phyloP scores from a whole-genome alignment of 2,329 filamentous ascomycete genomes.

The Sordariomycetes sp. region DNA sequence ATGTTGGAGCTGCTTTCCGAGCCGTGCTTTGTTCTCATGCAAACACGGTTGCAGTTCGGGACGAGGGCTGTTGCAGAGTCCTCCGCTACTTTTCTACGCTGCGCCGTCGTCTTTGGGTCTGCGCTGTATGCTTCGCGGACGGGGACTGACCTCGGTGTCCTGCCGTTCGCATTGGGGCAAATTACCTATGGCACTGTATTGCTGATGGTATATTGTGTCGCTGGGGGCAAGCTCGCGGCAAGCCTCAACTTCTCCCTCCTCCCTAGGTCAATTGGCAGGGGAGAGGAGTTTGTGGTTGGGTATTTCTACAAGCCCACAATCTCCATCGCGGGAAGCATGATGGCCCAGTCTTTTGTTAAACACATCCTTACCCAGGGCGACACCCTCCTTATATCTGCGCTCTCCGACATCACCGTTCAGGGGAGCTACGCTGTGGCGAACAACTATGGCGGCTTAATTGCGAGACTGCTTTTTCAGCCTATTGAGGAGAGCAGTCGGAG shows the following conservation, averaged over 20 bases:
- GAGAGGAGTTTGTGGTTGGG: slow-evolving; percentile 34
- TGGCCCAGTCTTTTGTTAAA: slow-evolving; percentile 82
- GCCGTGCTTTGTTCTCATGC: slow-evolving; percentile 81
- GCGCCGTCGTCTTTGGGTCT: slow-evolving; percentile 60
- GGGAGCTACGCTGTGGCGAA: slow-evolving; percentile 88
- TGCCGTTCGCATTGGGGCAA: slow-evolving; percentile 87
- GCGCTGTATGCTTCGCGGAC: slow-evolving; percentile 50
- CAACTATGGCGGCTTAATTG: slow-evolving; percentile 87
- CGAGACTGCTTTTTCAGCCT: slow-evolving; percentile 85
- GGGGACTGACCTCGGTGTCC: slow-evolving; percentile 54
- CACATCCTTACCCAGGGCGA: slow-evolving; percentile 93
- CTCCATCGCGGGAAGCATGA: slow-evolving; percentile 69
- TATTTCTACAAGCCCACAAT: slow-evolving; percentile 65
- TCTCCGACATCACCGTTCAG: slow-evolving; percentile 72
- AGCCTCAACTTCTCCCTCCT: slow-evolving; percentile 61
- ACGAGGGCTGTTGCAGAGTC: slow-evolving; percentile 77
- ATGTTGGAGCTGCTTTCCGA: slow-evolving; percentile 74
- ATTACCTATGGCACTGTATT: slow-evolving; percentile 64
- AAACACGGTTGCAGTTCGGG: slow-evolving; percentile 71
- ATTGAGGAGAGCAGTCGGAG: slow-evolving; percentile 89
- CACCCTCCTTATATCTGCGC: slow-evolving; percentile 71
- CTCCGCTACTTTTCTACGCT: slow-evolving; percentile 69
- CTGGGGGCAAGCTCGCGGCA: slow-evolving; percentile 47
- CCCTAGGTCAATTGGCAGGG: slow-evolving; percentile 24
- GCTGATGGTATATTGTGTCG: slow-evolving; percentile 58